Base-by-base conservation (phyloP, 1,284 basidiomycete genomes). In the Phlebopus sp. region DNA sequence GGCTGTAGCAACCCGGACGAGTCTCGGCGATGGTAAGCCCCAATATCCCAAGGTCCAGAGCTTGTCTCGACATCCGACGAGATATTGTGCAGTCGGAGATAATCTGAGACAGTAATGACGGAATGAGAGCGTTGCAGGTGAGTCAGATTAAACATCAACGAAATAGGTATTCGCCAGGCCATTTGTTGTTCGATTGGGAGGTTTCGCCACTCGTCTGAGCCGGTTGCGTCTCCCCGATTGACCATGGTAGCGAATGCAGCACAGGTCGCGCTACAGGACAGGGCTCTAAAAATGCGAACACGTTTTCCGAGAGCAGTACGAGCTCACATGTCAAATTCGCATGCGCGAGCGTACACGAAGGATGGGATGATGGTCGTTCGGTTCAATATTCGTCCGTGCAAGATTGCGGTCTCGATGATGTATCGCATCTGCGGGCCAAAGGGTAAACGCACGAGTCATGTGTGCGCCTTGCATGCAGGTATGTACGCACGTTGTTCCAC, bases 81-180 rank as follows among this genome's bases (percentile, higher is more conserved):
- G 17, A 70, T 61, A 29, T 62, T 61, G 36, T 77, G 69, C 17
- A 75, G 55, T 13, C 69, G 66, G 47, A 76, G 59, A 50, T 73
- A 77, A 19, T 77, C 75, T 8, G 65, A 55, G 17, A 68, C 60
- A 0, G 69, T 67, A 46, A 76, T 58, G 19, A 76, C 67, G 4
- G 70, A 54, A 40, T 77, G 64, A 2, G 63, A 57, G 34, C 58
- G 49, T 15, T 65, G 69, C 7, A 77, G 61, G 48, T 69, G 67
- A 0, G 74, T 67, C n/a, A 78, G 39, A 56, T 78, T 72, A 47
- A 78, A 59, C 73, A 78, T 77, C 38, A 67, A 10, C 13, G 59
- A 57, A 42, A 65, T 68, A 0, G 73, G 73, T 49, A 73, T 57
- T 35, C 56, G 57, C 66, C 68, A 74, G 2, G 60, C 72, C 59